A percentile compares a stretch with the other conserved stretches of the same genome.
phyloP scores from a whole-genome alignment of 148 eudicot genomes.

The Fagopyrum tataricum region DNA sequence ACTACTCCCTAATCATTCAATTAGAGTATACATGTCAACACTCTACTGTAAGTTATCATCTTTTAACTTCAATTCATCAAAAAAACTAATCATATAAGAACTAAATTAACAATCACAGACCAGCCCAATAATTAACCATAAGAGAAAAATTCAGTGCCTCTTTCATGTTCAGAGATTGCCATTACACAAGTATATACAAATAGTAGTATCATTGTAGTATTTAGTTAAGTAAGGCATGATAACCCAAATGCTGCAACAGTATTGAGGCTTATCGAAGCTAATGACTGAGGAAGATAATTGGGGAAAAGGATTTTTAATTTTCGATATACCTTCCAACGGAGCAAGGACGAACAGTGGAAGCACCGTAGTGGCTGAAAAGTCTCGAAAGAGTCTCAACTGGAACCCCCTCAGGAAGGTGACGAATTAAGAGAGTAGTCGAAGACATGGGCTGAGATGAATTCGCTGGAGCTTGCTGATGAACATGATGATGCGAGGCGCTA shows the following conservation, averaged over 20 bases:
- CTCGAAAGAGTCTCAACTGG: constrained; percentile 59
- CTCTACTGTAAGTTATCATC: neutral
- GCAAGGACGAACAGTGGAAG: constrained; percentile 62
- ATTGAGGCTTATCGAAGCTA: neutral
- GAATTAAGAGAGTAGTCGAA: constrained; percentile 55
- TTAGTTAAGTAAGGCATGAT: neutral
- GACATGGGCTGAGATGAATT: constrained; percentile 18
- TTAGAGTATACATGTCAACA: neutral
- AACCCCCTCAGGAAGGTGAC: constrained; percentile 81
- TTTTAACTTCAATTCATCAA: neutral
- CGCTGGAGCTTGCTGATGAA: constrained; percentile 2
- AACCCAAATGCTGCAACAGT: neutral
- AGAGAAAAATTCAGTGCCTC: neutral
- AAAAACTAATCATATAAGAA: neutral
- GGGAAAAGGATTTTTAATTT: neutral
- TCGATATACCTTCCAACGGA: constrained; percentile 41
- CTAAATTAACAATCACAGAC: neutral
- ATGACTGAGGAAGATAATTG: neutral
- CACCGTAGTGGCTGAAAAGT: constrained; percentile 76
- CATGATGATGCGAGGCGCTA: constrained; percentile 5
- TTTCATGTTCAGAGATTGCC: neutral
- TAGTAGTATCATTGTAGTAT: neutral
- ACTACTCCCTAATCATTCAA: neutral
- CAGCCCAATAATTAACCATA: neutral
- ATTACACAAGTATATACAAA: neutral